Base-by-base conservation (phyloP, 2,329 filamentous ascomycete species). In the Teratosphaeria pseudoeucalypti region DNA sequence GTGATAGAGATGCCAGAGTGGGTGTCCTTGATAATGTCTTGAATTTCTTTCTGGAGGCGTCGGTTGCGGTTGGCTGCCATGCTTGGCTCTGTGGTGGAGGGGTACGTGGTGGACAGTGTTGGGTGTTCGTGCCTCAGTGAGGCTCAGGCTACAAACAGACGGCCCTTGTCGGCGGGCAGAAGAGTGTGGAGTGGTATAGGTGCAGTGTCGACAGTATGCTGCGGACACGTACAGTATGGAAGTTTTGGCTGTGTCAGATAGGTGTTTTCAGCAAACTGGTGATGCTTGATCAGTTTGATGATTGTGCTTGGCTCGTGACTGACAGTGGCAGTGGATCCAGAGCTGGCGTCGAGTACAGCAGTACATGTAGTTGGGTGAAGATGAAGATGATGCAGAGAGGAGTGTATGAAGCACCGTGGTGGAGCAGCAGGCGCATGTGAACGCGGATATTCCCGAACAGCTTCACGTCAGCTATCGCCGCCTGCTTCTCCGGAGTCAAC, bases 1-100 rank as follows among this genome's bases (percentile, higher is more conserved):
- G 71, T 69, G 14, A 89, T 89, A 34, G 80, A 81, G 68, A 97
- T 89, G 62, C 89, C 86, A 23, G 90, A 95, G 62, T 84, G 82
- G 59, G 82, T 81, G 71, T 99, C 94, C 62, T 79, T 79, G 56
- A 85, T 76, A 65, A 94, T 89, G 70, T 92, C 89, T 62, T 78
- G 76, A 59, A 94, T 80, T 80, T 94, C 89, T 75, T 92, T 92
- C 64, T 82, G 78, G 57, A 94, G 82, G 61, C 84, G 82, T 64
- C 83, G 79, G 58, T 77, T 77, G 58, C 82, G 79, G 67, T 85
- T 83, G 61, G 80, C 74, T 78, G 84, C 84, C 68, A 67, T 72
- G 64, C 11, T 67, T 32, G 55, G 52, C 43, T 56, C 16, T 23
- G 53, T 55, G 52, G 10, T 14, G 34, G 52, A 49, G 16, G 9